Conservation (phyloP, 495 filamentous ascomycete species). For the Penicillium macrosclerotiorum region DNA sequence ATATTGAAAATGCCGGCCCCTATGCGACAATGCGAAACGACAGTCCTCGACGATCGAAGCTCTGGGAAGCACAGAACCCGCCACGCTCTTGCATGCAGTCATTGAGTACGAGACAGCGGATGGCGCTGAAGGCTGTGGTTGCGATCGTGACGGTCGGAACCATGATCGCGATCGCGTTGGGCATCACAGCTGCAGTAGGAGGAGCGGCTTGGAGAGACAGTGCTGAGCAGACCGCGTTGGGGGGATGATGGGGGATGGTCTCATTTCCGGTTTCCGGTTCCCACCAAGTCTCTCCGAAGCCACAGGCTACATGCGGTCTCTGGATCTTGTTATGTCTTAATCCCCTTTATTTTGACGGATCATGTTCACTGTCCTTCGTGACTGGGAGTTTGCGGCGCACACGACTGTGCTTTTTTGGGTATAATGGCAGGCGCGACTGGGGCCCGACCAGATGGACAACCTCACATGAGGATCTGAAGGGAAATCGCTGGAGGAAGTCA, state of each 20-base stretch:
- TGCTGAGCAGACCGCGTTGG: constrained; percentile 25
- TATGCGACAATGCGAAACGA: constrained; percentile 16
- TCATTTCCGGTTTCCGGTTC: too few relatives aligned
- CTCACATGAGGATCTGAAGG: too few relatives aligned
- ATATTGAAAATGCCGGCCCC: constrained; percentile 29
- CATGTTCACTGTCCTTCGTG: not conserved
- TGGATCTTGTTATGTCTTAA: not conserved
- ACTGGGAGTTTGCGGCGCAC: not conserved
- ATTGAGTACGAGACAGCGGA: constrained; percentile 49
- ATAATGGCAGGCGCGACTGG: too few relatives aligned
- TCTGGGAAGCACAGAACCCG: constrained; percentile 41
- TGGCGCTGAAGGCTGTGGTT: constrained; percentile 51
- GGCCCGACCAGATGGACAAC: too few relatives aligned
- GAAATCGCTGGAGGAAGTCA: too few relatives aligned
- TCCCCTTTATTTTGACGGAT: not conserved
- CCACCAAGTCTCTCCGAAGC: too few relatives aligned
- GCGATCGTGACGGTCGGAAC: constrained; percentile 56
- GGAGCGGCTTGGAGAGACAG: constrained; percentile 53
- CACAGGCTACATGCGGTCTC: too few relatives aligned
- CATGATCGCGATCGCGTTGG: constrained; percentile 61
- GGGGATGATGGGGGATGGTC: constrained; percentile 9
- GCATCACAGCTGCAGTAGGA: constrained; percentile 60
- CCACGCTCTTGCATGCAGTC: constrained; percentile 32
- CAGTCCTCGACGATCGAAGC: constrained; percentile 33
- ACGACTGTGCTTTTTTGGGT: too few relatives aligned